phyloP scores from a whole-genome alignment of 805 yeast genomes.

The Starmerella bombi region DNA sequence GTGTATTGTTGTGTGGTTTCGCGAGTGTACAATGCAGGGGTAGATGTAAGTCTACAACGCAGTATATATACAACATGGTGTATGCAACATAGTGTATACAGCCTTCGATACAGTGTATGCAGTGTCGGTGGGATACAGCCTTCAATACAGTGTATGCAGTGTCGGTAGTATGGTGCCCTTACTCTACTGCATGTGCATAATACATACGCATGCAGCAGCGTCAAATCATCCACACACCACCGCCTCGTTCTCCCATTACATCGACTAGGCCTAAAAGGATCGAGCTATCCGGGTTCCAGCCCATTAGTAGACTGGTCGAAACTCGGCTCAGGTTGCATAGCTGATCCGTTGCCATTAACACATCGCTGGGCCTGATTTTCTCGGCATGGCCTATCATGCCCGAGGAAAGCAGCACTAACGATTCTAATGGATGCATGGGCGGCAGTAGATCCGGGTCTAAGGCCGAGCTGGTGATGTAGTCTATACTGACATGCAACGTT shows the following conservation, averaged over 20 bases:
- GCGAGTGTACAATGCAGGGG: too few species aligned
- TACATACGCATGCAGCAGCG: too few species aligned
- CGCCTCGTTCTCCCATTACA: constrained; percentile 59
- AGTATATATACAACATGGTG: too few species aligned
- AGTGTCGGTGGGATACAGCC: too few species aligned
- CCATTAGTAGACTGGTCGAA: constrained; percentile 59
- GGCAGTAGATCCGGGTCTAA: constrained; percentile 28
- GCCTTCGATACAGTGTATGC: too few species aligned
- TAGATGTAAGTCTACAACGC: too few species aligned
- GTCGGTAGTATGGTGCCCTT: too few species aligned
- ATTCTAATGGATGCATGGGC: constrained; percentile 39
- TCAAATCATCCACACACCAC: constrained; percentile 35
- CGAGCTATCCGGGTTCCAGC: constrained; percentile 55
- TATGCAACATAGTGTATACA: too few species aligned
- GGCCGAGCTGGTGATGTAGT: constrained; percentile 46
- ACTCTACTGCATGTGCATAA: too few species aligned
- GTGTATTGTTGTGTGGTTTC: too few species aligned
- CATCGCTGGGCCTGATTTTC: constrained; percentile 76
- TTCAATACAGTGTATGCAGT: too few species aligned
- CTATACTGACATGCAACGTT: constrained; percentile 59
- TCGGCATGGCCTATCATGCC: constrained; percentile 72
- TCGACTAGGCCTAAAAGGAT: constrained; percentile 52
- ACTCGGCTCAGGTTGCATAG: constrained; percentile 54
- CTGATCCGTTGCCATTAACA: constrained; percentile 75
- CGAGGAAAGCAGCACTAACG: constrained; percentile 63